Conservation (phyloP, 306 rosid species). For the Senna tora region DNA sequence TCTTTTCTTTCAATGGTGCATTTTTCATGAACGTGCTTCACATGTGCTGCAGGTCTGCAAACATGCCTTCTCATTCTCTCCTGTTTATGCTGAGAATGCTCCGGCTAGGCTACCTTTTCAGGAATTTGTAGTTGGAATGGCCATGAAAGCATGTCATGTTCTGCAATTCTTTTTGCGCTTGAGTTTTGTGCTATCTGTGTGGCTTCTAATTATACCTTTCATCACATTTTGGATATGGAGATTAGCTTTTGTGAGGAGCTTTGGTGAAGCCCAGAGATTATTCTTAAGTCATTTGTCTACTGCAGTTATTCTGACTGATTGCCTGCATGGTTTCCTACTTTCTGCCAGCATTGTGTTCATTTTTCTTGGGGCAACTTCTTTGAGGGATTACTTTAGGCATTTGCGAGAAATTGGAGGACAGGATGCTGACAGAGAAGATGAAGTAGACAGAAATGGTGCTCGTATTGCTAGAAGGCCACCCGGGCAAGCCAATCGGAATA, state of each 20-base stretch:
- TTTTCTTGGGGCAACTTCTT: constrained; percentile 95
- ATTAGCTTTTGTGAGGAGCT: constrained; percentile 96
- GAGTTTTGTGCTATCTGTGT: constrained; percentile 93
- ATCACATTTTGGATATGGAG: constrained; percentile 99
- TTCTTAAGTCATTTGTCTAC: constrained; percentile 89
- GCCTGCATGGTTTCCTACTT: constrained; percentile 96
- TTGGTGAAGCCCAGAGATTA: constrained; percentile 94
- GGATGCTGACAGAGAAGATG: constrained; percentile 94
- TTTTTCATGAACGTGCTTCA: constrained; percentile 22
- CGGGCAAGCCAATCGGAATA: constrained; percentile 83
- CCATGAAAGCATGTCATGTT: constrained; percentile 96
- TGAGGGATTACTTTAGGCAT: constrained; percentile 98
- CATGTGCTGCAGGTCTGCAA: constrained; percentile 85
- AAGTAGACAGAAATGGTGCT: constrained; percentile 91
- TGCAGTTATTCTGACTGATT: constrained; percentile 88
- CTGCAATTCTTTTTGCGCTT: constrained; percentile 93
- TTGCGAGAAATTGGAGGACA: constrained; percentile 94
- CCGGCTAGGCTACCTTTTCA: constrained; percentile 96
- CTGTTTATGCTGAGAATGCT: constrained; percentile 96
- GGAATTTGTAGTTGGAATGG: constrained; percentile 97
- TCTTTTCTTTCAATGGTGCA: not conserved
- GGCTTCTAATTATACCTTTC: constrained; percentile 97
- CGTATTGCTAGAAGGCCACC: constrained; percentile 90
- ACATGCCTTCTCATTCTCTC: constrained; percentile 94
- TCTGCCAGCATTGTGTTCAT: constrained; percentile 98